Conservation (phyloP, 2,329 filamentous ascomycete genomes). For the Botrytis galanthina region DNA sequence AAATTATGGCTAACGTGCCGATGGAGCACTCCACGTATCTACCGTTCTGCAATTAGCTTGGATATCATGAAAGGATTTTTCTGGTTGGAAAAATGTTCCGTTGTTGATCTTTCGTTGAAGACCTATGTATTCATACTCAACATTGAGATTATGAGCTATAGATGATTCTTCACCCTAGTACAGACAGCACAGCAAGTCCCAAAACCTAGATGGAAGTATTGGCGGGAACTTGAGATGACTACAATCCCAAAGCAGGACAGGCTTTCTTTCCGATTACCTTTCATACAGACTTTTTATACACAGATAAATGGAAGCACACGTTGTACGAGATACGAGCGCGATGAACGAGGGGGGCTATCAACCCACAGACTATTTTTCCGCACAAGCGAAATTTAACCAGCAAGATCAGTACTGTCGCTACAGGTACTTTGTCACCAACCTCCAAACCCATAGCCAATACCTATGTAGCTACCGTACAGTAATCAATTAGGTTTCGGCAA, state of each 20-base stretch:
- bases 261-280: background rate
- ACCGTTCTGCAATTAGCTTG: background rate
- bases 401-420: background rate
- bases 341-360: background rate
- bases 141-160: background rate
- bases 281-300: background rate
- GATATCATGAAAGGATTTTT: background rate
- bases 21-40: background rate
- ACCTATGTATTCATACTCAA: background rate
- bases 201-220: background rate
- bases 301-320: slow-evolving; percentile 5
- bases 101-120: background rate
- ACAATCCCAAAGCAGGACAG: background rate
- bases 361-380: background rate
- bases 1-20: background rate
- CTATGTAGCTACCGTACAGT: background rate
- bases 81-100: background rate
- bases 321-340: background rate
- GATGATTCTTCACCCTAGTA: background rate
- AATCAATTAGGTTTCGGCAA: slow-evolving; percentile 7
- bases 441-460: background rate
- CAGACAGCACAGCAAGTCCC: background rate
- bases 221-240: background rate
- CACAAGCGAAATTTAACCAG: slow-evolving; percentile 15
- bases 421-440: background rate